phyloP scores from a whole-genome alignment of 2,329 filamentous ascomycete genomes.

The Didymella sp. region DNA sequence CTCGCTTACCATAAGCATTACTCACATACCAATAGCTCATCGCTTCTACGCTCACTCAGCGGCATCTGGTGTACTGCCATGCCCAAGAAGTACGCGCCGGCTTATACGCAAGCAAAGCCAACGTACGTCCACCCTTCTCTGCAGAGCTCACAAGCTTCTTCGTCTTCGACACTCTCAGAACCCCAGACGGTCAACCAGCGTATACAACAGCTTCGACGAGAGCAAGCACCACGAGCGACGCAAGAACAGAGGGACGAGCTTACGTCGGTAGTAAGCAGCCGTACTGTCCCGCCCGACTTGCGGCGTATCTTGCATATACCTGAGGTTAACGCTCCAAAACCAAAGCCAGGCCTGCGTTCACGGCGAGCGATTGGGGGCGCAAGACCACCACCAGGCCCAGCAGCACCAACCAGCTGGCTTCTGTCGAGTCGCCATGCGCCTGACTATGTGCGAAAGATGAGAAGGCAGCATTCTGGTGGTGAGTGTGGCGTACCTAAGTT shows the following conservation, averaged over 20 bases:
- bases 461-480: conserved; percentile 21
- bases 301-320: conserved; percentile 55
- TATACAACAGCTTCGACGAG: conserved; percentile 55
- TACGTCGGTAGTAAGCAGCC: conserved; percentile 51
- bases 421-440: conserved; percentile 43
- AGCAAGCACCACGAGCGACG: conserved; percentile 50
- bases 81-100: conserved; percentile 57
- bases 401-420: conserved; percentile 56
- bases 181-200: conserved; percentile 56
- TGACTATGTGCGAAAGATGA: conserved; percentile 23
- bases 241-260: conserved; percentile 54
- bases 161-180: conserved; percentile 31
- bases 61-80: conserved; percentile 38
- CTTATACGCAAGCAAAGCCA: conserved; percentile 52
- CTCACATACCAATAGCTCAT: background rate
- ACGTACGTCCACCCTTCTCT: conserved; percentile 49
- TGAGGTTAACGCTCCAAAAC: conserved; percentile 55
- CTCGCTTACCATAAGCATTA: conserved; percentile 8
- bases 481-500: conserved; percentile 25
- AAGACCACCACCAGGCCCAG: conserved; percentile 52
- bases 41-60: conserved; percentile 1
- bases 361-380: conserved; percentile 32
- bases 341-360: conserved; percentile 50
- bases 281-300: conserved; percentile 55
- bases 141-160: conserved; percentile 39